These are phyloP conservation scores for Aspergillus ustus DNA, from an alignment of 2,329 filamentous ascomycete species.

Conservation along the genomic window DNA sequence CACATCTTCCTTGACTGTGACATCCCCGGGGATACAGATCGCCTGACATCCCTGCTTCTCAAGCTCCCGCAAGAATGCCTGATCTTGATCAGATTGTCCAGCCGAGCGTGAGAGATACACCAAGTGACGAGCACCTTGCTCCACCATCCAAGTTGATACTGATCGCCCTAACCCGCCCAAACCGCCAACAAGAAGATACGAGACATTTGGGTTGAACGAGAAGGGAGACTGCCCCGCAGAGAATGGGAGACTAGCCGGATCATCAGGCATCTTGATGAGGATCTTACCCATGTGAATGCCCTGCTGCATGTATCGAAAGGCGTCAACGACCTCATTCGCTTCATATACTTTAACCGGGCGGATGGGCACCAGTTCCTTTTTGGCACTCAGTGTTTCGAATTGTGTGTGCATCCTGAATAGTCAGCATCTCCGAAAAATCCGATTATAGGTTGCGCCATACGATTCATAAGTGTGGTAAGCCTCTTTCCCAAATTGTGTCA, in stretches of 20 bases:
- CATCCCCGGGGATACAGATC: constrained; percentile 9
- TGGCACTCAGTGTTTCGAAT: constrained; percentile 4
- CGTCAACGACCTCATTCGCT: constrained; percentile 39
- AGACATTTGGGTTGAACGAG: not conserved
- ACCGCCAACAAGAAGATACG: constrained; percentile 24
- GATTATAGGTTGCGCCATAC: not conserved
- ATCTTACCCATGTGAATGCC: constrained; percentile 54
- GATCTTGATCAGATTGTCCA: constrained; percentile 1
- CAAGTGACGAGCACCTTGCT: constrained; percentile 18
- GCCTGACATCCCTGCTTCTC: constrained; percentile 7
- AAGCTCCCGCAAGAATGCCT: constrained; percentile 13
- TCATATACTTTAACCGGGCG: constrained; percentile 25
- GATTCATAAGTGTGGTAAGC: constrained; percentile 8
- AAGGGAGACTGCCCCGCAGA: not conserved
- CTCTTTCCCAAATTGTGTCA: constrained; percentile 23
- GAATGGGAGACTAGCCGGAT: constrained; percentile 7
- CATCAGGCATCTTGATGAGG: constrained; percentile 30
- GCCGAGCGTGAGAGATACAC: constrained; percentile 14
- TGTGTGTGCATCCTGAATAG: constrained; percentile 14
- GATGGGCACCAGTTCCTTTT: constrained; percentile 25
- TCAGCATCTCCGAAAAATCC: not conserved
- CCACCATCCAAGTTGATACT: constrained; percentile 21
- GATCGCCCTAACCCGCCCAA: constrained; percentile 20
- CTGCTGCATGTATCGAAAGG: constrained; percentile 50
- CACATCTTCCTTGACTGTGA: constrained; percentile 11